Percentiles rank a stretch among this genome's conserved stretches.
phyloP scores from a whole-genome alignment of 2,329 filamentous ascomycete genomes.

The Beauveria bassiana region DNA sequence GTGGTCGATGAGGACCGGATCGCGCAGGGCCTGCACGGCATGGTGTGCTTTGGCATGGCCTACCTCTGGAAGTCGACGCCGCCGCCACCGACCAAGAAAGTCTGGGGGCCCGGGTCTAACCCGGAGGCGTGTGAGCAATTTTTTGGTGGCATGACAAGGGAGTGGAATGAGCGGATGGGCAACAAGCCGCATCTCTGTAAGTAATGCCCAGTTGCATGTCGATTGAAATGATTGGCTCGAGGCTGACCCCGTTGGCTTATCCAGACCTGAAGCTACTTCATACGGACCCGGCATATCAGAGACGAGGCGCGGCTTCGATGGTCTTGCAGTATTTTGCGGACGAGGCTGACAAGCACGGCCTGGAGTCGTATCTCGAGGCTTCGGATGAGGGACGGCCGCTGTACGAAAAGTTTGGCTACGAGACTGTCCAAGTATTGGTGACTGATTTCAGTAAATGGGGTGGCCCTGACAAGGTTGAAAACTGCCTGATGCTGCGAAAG shows the following conservation, averaged over 20 bases:
- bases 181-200: constrained; percentile 29
- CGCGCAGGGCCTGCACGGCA: constrained; percentile 19
- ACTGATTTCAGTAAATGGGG: constrained; percentile 24
- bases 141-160: constrained; percentile 23
- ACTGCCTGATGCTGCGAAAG: constrained; percentile 7
- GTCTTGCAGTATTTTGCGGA: constrained; percentile 27
- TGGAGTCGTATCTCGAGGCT: constrained; percentile 31
- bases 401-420: constrained; percentile 29
- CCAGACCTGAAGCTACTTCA: constrained; percentile 31
- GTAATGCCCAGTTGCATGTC: constrained; percentile 12
- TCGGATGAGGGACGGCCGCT: constrained; percentile 23
- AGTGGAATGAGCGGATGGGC: constrained; percentile 23
- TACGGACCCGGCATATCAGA: constrained; percentile 29
- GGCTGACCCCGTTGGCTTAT: background rate
- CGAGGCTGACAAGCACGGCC: constrained; percentile 27
- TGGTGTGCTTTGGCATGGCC: constrained; percentile 30
- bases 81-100: constrained; percentile 19
- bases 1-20: constrained; percentile 27
- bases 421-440: constrained; percentile 20
- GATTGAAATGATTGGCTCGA: background rate
- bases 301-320: constrained; percentile 26
- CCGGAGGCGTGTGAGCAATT: constrained; percentile 26
- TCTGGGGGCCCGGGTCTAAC: constrained; percentile 24
- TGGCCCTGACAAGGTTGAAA: constrained; percentile 16
- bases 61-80: constrained; percentile 23